Base-by-base conservation (phyloP, 2,329 filamentous ascomycete genomes). In the Dactylella cylindrospora region DNA sequence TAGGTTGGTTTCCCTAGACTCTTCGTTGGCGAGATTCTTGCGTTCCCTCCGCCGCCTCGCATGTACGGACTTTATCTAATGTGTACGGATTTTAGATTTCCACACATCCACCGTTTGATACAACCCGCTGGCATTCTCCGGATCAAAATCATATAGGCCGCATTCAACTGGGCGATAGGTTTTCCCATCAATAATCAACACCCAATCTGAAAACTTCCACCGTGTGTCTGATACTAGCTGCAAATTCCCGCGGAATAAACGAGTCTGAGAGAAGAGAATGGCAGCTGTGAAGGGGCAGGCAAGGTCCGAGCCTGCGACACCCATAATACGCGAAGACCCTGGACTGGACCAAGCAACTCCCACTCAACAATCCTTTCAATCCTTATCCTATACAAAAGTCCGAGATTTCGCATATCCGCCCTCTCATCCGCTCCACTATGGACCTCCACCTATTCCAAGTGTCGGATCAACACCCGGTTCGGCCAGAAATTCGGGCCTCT, bases 341-440 rank as follows among this genome's bases (percentile, higher is more conserved):
- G 28, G 32, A 32, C 41, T 45, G 15, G 54, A 62, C 28, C 52
- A 57, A 25, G 29, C 54, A 15, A 62, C 57, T 7, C 57, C 57
- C 13, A 62, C 57, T 32, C 57, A 62, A 26, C 43, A 49, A 13
- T 32, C 49, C 26, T 62, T 62, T 32, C 57, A 62, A 57, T 95
- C 84, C 71, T 80, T 96, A 13, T 74, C 87, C 5, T 96, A 96
- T 73, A 84, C 90, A n/a, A 78, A 88, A 36, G 90, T 98, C 66
- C 86, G 93, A 70, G 93, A 98, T 77, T 98, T 97, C 75, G 93
- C 93, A 67, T 98, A 97, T 72, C 83, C 88, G 25, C 72, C 81
- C 20, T 79, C 80, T 51, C 88, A 97, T 73, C 90, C 88, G 35
- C 79, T 96, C 73, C 93, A 97, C 76, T 95, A 95, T 77, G 93